phyloP scores from a whole-genome alignment of 768 basidiomycete genomes.

The Suillus clintonianus region DNA sequence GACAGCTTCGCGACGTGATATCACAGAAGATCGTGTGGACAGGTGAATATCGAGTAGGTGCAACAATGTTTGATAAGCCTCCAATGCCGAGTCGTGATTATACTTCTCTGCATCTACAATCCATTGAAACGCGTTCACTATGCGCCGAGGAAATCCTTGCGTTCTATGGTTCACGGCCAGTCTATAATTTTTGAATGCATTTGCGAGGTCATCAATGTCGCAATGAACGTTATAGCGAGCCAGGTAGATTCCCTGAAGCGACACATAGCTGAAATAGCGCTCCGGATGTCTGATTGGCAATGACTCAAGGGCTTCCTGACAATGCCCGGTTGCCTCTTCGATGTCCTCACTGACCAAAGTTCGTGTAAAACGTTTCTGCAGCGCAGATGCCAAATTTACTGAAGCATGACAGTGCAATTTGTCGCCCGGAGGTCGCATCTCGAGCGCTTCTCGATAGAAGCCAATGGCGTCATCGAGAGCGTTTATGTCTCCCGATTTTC shows the following conservation, averaged over 20 bases:
- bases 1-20: too few species aligned
- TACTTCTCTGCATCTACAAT: slow-evolving; percentile 21
- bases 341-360: too few species aligned
- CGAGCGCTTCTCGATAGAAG: slow-evolving; percentile 15
- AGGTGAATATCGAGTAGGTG: slow-evolving; percentile 21
- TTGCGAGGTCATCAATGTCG: slow-evolving; percentile 18
- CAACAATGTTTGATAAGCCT: slow-evolving; percentile 28
- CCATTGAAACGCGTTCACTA: slow-evolving; percentile 22
- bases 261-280: slow-evolving; percentile 19
- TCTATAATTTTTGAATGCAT: slow-evolving; percentile 23
- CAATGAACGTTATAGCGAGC: slow-evolving; percentile 23
- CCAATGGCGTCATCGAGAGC: slow-evolving; percentile 26
- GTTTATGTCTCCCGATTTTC: slow-evolving; percentile 22
- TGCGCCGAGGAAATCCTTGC: slow-evolving; percentile 15
- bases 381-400: slow-evolving; percentile 13
- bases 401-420: slow-evolving; percentile 18
- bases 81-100: slow-evolving; percentile 27
- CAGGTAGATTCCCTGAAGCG: slow-evolving; percentile 19
- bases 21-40: slow-evolving; percentile 9
- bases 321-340: not conserved
- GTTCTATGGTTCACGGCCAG: slow-evolving; percentile 14
- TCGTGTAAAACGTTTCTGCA: not conserved
- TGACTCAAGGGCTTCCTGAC: not conserved
- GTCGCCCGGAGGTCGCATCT: slow-evolving; percentile 1
- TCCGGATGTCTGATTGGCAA: slow-evolving; percentile 12